Base-by-base conservation (phyloP, 169 alveolate genomes). In the Eimeria brunetti region DNA sequence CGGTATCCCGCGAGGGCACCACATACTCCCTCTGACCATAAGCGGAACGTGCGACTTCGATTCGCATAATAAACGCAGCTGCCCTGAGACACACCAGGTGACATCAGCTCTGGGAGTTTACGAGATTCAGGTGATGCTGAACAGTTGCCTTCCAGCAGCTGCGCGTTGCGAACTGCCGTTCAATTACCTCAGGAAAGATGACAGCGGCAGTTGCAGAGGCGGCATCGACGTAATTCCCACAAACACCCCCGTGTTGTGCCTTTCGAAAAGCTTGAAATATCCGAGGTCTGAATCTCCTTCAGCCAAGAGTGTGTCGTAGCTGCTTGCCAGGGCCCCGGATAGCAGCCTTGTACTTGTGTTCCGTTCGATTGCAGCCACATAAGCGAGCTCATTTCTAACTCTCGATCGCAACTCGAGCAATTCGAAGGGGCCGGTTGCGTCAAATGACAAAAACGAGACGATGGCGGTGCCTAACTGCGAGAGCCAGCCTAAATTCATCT, bases 1-100 rank as follows among this genome's bases (percentile, higher is more conserved):
- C 92, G 1, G 92, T 86, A 62, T 86, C 92, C 64, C 92, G 33
- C 49, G 92, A 86, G n/a, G 92, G 92, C 92, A 86, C 78, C 92
- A 86, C 92, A 36, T 86, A 86, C 46, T 86, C 92, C 56, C 92
- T 27, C 36, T 86, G 92, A 46, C 92, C 92, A 27, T 86, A 86
- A 16, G 51, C 60, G 46, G 92, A 86, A 36, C 92, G 92, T 38
- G 92, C 92, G 51, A 86, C 92, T n/a, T 86, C 92, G n/a, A 86
- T 86, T n/a, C 92, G 56, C 92, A 86, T 86, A 41, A 86, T 86
- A 71, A 86, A 86, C 36, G 83, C 92, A 58, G 92, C 92, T 41
- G 92, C 78, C 60, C 92, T 86, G 81, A 33, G 83, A 62, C 8
- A 12, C 64, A 53, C 8, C 64, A 24, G 4, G 14, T 5, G n/a